Base-by-base conservation (phyloP, 257 asterid genomes). In the Hygrophila difformis region DNA sequence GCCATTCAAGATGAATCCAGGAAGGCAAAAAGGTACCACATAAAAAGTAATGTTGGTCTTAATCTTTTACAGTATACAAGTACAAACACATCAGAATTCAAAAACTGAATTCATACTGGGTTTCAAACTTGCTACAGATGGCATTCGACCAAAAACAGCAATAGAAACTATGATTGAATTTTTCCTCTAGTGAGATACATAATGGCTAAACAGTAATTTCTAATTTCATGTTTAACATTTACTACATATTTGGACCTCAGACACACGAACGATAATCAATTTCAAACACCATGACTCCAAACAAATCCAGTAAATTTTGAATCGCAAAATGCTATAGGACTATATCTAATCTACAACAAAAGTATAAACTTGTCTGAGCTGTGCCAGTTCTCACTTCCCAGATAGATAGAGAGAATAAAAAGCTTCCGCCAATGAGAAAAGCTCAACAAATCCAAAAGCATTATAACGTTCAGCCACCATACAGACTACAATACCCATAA, bases 401-500 rank as follows among this genome's bases (percentile, higher is more conserved):
- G 56, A 19, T 12, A 10, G 42, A 17, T 42, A 23, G 4, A 24
- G 29, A 19, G 40, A 70, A 51, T 51, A 49, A 16, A 16, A 42
- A 33, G 17, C 41, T 24, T 46, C 35, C 43, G 17, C 39, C 51
- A 50, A 60, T n/a, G 13, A 6, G 41, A 20, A 63, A 8, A 31
- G 18, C 23, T 41, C 34, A 23, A 39, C 31, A 52, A 14, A 33
- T 17, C 28, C 19, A 31, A 51, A 15, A 45, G 8, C 8, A 21
- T 12, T 16, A 10, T 44, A 28, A 23, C 8, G 53, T 44, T 39
- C 15, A 29, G 10, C 7, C 44, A 49, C 14, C 49, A 40, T 48
- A 39, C 53, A 39, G 43, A 17, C n/a, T n/a, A n/a, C n/a, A n/a
- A 39, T 9, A 29, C 39, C 37, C 44, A 61, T 55, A 41, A 12